Percentiles rank a stretch among this genome's conserved stretches.
phyloP scores from a whole-genome alignment of 2,329 filamentous ascomycete species.

The Sporothrix dimorphospora region DNA sequence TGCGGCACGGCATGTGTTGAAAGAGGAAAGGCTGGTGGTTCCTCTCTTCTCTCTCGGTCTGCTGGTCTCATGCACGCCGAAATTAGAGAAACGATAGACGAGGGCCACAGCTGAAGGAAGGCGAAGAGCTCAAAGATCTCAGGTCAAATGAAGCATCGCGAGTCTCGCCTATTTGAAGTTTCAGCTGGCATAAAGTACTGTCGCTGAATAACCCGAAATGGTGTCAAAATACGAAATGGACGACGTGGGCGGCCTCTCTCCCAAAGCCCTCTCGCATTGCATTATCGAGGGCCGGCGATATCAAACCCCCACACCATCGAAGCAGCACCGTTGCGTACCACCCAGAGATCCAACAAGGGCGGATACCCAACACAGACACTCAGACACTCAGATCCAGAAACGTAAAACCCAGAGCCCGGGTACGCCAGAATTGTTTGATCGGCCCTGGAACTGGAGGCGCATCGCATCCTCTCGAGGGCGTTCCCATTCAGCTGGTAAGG shows the following conservation, averaged over 20 bases:
- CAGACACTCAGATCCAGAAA: not conserved
- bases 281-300: not conserved
- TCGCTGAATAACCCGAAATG: not conserved
- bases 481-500: slow-evolving; percentile 2
- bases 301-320: not conserved
- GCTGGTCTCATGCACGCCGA: not conserved
- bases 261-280: too few species aligned
- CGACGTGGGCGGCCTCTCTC: not conserved
- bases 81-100: not conserved
- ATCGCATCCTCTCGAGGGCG: slow-evolving; percentile 6
- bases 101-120: not conserved
- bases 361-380: not conserved
- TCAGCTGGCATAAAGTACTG: not conserved
- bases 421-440: slow-evolving; percentile 17
- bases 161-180: not conserved
- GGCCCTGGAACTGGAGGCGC: not conserved
- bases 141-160: not conserved
- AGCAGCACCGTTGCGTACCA: not conserved
- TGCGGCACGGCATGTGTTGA: too few species aligned
- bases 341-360: slow-evolving; percentile 1
- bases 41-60: not conserved
- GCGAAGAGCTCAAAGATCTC: not conserved
- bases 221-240: not conserved
- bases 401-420: not conserved
- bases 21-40: not conserved